Base-by-base conservation (phyloP, 1,139 yeast genomes). In the Saccharomyces hybrid region DNA sequence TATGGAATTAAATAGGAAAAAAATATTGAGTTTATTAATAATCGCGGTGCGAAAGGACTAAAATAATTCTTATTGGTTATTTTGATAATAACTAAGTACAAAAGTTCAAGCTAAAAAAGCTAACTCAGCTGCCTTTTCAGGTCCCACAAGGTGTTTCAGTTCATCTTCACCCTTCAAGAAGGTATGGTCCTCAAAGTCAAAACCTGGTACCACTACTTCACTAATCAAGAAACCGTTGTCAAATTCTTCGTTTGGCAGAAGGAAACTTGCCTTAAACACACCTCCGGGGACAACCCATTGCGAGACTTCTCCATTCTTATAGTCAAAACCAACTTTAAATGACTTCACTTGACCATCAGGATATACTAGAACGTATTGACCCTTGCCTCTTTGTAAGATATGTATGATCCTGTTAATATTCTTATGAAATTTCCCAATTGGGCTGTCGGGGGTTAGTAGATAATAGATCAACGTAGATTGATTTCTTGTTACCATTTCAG, bases 211-310 rank as follows among this genome's bases (percentile, higher is more conserved):
- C 16, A 78, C 82, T 20, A 78, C 78, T 58, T 78, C 82, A 60
- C 81, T 76, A 41, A 78, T 77, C 51, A 78, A 64, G 34, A 79
- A 60, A 31, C 73, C 75, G 57, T 75, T 76, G 29, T 69, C 64
- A 16, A 61, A 64, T 28, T 66, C 64, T n/a, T 69, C 73, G 42
- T 69, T 72, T 7, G 76, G 74, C 4, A 73, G 49, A 29, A 77
- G 54, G 59, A 76, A 78, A 49, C 80, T 75, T 4, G 81, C 81
- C 59, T 78, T 78, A 67, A 76, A 78, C 23, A 75, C 77, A 14
- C 76, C 81, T 1, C 81, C 80, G 9, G 80, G 80, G n/a, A 78
- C 82, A 8, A 78, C 80, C 82, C 82, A 78, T 62, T 78, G 82
- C 32, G 76, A 69, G 2, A 72, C 68, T 61, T 78, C 81, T 9